Evolutionary conservation across 352 stramenopile genomes (phyloP), one percentile per base, ranked within the genome.

Genomic region (Phytophthora macrochlamydospora): DNA sequence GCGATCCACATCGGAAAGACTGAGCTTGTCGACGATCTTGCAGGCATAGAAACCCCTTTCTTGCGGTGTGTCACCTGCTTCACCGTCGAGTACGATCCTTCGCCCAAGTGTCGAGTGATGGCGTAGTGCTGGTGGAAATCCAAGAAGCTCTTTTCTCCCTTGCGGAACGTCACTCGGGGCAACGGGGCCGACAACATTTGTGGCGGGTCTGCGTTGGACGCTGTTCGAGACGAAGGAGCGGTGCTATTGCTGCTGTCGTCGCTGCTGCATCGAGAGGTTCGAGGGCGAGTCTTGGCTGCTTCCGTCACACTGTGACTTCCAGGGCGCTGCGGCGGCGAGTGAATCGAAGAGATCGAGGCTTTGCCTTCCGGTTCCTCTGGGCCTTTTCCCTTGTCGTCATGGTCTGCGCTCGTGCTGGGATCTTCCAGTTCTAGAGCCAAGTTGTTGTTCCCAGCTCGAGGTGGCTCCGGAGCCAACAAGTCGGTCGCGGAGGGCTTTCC

Each of bases 61-160:
- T 81, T 88, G 49, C 85, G 83, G 56, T 93, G 85, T 7, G 85
- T 95, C 44, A 95, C 87, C 64, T 93, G 83, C 76, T 95, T 95
- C 14, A 95, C 87, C 0, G 84, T 92, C 66, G 87, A 95, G 74
- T 95, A 95, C 60, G 87, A 95, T 33, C 87, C 87, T 70, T 94
- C 85, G n/a, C 87, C 87, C 12, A 95, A 59, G 63, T 95, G 83
- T 33, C 82, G 70, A 24, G 81, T 87, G 66, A 95, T 91, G 33
- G 82, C 73, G 55, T 94, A 95, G 62, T 89, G 81, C 49, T 93
- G 83, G 51, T 94, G 82, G 53, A 95, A 95, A 42, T 90, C 83
- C n/a, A 94, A 53, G 44, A 90, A 92, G 51, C 80, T 91, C 71
- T 92, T 92, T 45, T 93, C 83, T 28, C 80, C 85, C 57, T 89